A percentile compares a stretch with the other conserved stretches of the same genome.
Evolutionary conservation across 73 alveolate species (phyloP).

Genomic region (Breviolum minutum): DNA sequence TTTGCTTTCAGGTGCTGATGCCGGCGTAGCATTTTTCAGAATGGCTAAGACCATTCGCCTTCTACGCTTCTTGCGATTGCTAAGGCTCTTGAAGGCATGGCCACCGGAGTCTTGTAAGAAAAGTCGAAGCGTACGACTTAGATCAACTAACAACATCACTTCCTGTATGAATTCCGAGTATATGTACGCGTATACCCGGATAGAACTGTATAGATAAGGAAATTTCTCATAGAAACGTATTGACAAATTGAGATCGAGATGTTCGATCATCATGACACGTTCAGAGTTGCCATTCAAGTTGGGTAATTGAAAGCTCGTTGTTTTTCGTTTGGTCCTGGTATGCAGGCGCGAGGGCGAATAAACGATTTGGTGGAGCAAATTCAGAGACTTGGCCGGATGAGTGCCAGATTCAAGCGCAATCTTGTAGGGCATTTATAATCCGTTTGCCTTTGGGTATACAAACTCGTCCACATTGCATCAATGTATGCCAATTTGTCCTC

Average conservation of each 20-base stretch:
- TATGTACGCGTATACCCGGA: no score
- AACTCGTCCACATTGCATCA: not conserved
- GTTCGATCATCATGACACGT: no score
- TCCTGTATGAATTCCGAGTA: no score
- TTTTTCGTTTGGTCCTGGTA: not conserved
- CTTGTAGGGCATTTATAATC: not conserved
- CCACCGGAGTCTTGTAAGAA: not conserved
- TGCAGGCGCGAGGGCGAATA: constrained; percentile 74
- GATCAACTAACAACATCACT: not conserved
- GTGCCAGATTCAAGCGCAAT: no score
- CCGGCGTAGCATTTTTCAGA: constrained; percentile 88
- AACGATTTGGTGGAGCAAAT: constrained; percentile 75
- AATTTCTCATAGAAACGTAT: no score
- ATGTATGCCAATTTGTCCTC: not conserved
- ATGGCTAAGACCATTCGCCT: constrained; percentile 79
- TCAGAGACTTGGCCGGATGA: constrained; percentile 17
- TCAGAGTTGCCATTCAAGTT: no score
- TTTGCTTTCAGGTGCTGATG: constrained; percentile 51
- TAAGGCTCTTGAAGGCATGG: constrained; percentile 50
- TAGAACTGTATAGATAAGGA: no score
- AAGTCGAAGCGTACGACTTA: not conserved
- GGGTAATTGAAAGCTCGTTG: no score
- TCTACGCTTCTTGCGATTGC: constrained; percentile 60
- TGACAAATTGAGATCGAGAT: no score
- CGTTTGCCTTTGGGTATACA: not conserved